These are phyloP conservation scores for Lodderomyces pseudojiufengensis DNA, from an alignment of 1,139 yeast genomes.

Conservation along the genomic window DNA sequence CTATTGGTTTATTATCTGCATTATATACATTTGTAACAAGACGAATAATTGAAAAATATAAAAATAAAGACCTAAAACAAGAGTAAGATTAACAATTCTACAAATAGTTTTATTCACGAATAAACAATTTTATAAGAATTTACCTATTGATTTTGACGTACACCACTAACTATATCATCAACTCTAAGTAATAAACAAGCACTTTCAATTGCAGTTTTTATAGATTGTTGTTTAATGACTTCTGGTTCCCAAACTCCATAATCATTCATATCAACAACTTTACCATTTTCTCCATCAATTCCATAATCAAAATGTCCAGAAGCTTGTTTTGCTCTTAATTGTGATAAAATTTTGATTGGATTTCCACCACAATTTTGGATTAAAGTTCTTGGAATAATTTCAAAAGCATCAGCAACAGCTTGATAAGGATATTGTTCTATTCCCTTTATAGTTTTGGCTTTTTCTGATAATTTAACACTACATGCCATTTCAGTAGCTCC, in stretches of 20 bases:
- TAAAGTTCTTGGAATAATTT: constrained; percentile 94
- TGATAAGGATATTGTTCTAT: constrained; percentile 98
- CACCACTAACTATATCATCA: constrained; percentile 97
- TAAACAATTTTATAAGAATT: neutral
- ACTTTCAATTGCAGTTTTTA: constrained; percentile 95
- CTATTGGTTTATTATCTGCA: constrained; percentile 39
- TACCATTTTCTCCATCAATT: constrained; percentile 92
- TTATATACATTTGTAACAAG: constrained; percentile 21
- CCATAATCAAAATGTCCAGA: constrained; percentile 84
- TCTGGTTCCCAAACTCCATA: constrained; percentile 99
- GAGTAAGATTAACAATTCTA: constrained; percentile 3
- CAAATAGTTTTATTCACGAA: neutral
- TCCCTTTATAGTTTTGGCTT: constrained; percentile 90
- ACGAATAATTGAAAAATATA: constrained; percentile 21
- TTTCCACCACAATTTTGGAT: constrained; percentile 98
- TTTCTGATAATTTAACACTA: constrained; percentile 80
- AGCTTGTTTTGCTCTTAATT: constrained; percentile 94
- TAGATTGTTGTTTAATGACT: constrained; percentile 92
- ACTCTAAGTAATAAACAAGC: constrained; percentile 93
- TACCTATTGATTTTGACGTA: constrained; percentile 41
- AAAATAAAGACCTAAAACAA: constrained; percentile 16
- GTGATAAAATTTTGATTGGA: constrained; percentile 84
- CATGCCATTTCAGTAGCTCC: constrained; percentile 99
- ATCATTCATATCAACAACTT: constrained; percentile 89
- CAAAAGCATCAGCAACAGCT: constrained; percentile 98